These are phyloP conservation scores for Pavlovales sp. DNA, from an alignment of 208 protist species.

Conservation along the genomic window DNA sequence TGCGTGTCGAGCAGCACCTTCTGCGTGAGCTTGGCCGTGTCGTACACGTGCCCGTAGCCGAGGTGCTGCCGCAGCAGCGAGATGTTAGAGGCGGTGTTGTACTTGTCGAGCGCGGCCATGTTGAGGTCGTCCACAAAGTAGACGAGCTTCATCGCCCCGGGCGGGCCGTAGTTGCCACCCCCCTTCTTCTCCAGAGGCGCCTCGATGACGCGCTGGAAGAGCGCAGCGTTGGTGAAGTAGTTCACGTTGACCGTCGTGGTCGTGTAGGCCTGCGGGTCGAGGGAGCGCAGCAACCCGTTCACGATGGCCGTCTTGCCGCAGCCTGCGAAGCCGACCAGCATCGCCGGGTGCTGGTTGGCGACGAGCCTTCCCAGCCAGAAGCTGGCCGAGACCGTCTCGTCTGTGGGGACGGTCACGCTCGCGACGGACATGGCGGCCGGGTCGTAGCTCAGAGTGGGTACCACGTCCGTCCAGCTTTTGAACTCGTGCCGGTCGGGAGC, in stretches of 20 bases:
- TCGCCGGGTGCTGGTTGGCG: slow-evolving; percentile 81
- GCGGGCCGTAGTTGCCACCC: slow-evolving; percentile 88
- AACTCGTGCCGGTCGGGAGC: slow-evolving; percentile 45
- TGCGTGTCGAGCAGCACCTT: slow-evolving; percentile 89
- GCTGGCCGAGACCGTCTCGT: slow-evolving; percentile 85
- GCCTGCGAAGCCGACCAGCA: slow-evolving; percentile 91
- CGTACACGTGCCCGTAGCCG: slow-evolving; percentile 94
- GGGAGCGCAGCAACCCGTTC: slow-evolving; percentile 84
- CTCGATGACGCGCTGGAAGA: slow-evolving; percentile 89
- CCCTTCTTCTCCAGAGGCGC: slow-evolving; percentile 90
- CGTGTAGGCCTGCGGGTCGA: slow-evolving; percentile 76
- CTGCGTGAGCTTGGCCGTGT: slow-evolving; percentile 79
- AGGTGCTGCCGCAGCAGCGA: slow-evolving; percentile 95
- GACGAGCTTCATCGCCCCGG: slow-evolving; percentile 88
- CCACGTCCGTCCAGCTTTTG: slow-evolving; percentile 80
- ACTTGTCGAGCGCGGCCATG: slow-evolving; percentile 95
- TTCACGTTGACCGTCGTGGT: slow-evolving; percentile 91
- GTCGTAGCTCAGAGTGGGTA: slow-evolving; percentile 81
- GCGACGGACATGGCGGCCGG: slow-evolving; percentile 66
- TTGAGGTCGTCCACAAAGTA: slow-evolving; percentile 98
- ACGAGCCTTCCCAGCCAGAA: slow-evolving; percentile 88
- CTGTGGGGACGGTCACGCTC: slow-evolving; percentile 85
- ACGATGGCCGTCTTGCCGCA: slow-evolving; percentile 95
- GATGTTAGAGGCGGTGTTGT: slow-evolving; percentile 93
- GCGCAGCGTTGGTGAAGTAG: slow-evolving; percentile 80